These are phyloP conservation scores for Cutaneotrichosporon mucoides DNA, from an alignment of 1,284 basidiomycete species.

Conservation along the genomic window DNA sequence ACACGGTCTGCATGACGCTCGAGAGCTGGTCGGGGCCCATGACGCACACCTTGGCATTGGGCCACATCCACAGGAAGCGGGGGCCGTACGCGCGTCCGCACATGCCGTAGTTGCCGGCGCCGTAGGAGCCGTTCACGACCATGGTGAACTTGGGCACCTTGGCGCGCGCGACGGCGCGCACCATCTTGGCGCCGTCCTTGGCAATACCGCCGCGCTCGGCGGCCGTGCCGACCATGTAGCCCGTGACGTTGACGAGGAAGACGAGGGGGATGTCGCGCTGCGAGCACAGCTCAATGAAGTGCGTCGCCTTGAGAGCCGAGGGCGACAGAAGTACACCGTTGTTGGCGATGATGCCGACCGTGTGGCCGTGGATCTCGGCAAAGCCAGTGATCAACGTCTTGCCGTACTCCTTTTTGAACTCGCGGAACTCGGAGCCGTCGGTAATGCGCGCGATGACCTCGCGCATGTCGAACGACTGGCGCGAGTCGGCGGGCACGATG, in stretches of 20 bases:
- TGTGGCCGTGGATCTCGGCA: constrained; percentile 79
- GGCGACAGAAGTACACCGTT: constrained; percentile 92
- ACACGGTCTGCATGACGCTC: constrained; percentile 82
- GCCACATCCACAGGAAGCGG: constrained; percentile 97
- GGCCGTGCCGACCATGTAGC: constrained; percentile 93
- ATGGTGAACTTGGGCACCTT: constrained; percentile 93
- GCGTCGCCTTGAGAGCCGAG: constrained; percentile 87
- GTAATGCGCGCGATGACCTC: constrained; percentile 88
- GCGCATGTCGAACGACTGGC: constrained; percentile 86
- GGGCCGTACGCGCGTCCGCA: constrained; percentile 88
- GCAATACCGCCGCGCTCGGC: constrained; percentile 93
- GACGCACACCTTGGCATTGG: constrained; percentile 90
- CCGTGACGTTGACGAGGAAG: constrained; percentile 87
- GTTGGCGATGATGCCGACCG: constrained; percentile 83
- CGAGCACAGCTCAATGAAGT: constrained; percentile 91
- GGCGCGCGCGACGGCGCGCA: constrained; percentile 88
- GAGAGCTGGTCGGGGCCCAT: constrained; percentile 93
- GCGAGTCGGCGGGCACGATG: constrained; percentile 82
- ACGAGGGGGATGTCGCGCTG: constrained; percentile 84
- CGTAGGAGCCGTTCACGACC: constrained; percentile 86
- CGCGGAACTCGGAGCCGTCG: constrained; percentile 85
- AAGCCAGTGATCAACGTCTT: constrained; percentile 89
- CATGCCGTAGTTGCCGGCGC: constrained; percentile 91
- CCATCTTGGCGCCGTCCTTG: constrained; percentile 97
- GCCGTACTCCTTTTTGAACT: constrained; percentile 95